Conservation (phyloP, 2,329 filamentous ascomycete species). For the Botrytis pseudocinerea region DNA sequence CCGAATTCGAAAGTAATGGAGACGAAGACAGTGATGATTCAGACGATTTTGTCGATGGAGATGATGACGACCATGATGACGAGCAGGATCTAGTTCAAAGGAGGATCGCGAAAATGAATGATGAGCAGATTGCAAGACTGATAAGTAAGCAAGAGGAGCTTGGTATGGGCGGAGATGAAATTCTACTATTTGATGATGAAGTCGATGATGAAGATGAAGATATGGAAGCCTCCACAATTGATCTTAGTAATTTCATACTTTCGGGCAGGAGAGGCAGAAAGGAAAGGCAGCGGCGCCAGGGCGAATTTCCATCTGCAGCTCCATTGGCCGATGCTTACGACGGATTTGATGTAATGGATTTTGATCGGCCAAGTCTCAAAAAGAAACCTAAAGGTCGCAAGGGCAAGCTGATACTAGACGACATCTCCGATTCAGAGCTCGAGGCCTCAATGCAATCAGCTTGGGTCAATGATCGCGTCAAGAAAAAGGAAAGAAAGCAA, state of each 20-base stretch:
- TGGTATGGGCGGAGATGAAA: slow-evolving; percentile 59
- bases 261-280: slow-evolving; percentile 32
- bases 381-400: slow-evolving; percentile 65
- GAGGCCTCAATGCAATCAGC: slow-evolving; percentile 58
- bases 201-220: slow-evolving; percentile 38
- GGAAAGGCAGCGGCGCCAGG: slow-evolving; percentile 36
- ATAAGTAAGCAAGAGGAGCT: slow-evolving; percentile 64
- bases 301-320: slow-evolving; percentile 54
- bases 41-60: slow-evolving; percentile 33
- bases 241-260: slow-evolving; percentile 22
- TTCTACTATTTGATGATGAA: slow-evolving; percentile 56
- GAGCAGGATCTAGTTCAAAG: slow-evolving; percentile 43
- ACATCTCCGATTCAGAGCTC: slow-evolving; percentile 67
- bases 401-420: slow-evolving; percentile 51
- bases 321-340: slow-evolving; percentile 56
- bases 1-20: slow-evolving; percentile 41
- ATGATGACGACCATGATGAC: slow-evolving; percentile 37
- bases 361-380: slow-evolving; percentile 66
- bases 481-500: slow-evolving; percentile 70
- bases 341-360: slow-evolving; percentile 84
- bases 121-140: slow-evolving; percentile 62
- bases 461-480: slow-evolving; percentile 68
- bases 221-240: background rate
- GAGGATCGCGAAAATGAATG: slow-evolving; percentile 51
- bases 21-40: slow-evolving; percentile 36